Base-by-base conservation (phyloP, 441 rosid genomes). In the Gossypium schwendimanii region DNA sequence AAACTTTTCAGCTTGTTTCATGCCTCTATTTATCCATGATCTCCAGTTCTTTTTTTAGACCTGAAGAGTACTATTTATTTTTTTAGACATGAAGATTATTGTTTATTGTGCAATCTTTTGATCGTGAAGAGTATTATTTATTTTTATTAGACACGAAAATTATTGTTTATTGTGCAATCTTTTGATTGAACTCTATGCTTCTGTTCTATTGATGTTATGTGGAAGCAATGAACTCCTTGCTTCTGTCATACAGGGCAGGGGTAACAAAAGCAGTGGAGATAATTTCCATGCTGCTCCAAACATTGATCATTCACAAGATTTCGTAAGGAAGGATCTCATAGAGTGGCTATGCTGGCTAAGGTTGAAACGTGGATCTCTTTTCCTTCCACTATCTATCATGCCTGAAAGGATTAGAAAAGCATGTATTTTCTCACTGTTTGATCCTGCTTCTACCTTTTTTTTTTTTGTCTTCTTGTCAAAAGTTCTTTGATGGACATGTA, bases 261-360 rank as follows among this genome's bases (percentile, higher is more conserved):
- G 98, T 78, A 94, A 92, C 82, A 92, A 92, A 84, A 94, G 98
- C 72, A 94, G 98, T 76, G 98, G 98, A 71, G 98, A 94, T 75
- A 86, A 81, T 86, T 94, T 94, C 79, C 98, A 94, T 82, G 98
- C 98, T 78, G 97, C 98, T 24, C 98, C 98, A 76, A 94, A 94
- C 84, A 94, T 94, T 76, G 98, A 94, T 78, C 98, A 94, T 81
- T 94, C 98, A 4, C 98, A 94, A 71, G 97, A 94, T 33, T 94
- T 94, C 77, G 98, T 94, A 75, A 86, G 98, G 84, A 84, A 89
- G 61, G 98, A 94, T 81, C 76, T 94, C 77, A 88, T 89, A 82
- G 98, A 94, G 79, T 94, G 98, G 98, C 84, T 94, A 52, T 69
- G 78, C 82, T 94, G 98, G 98, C 85, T 94, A 80, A 92, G 97